phyloP scores from a whole-genome alignment of 371 early-diverging fungal genomes.

The Syncephalastrum sp. region DNA sequence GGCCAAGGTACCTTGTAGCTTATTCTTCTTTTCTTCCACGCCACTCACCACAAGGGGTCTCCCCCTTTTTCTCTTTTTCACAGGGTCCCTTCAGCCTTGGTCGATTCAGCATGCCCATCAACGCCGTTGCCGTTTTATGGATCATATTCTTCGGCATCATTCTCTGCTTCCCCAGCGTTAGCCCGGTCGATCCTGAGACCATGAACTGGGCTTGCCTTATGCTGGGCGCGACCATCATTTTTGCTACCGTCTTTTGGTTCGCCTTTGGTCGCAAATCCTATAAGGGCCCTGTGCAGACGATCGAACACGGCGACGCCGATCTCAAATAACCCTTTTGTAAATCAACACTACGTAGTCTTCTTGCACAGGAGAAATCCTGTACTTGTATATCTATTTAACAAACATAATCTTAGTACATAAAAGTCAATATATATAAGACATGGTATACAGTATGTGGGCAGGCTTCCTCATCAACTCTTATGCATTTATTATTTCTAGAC shows the following conservation, averaged over 20 bases:
- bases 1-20: slow-evolving; percentile 5
- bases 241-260: slow-evolving; percentile 19
- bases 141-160: slow-evolving; percentile 27
- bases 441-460: too few species aligned
- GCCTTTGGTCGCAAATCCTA: slow-evolving; percentile 18
- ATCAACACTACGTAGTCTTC: too few species aligned
- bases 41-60: not conserved
- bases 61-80: not conserved
- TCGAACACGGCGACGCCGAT: too few species aligned
- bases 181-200: slow-evolving; percentile 14
- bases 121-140: slow-evolving; percentile 22
- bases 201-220: slow-evolving; percentile 32
- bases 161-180: slow-evolving; percentile 23
- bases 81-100: slow-evolving; percentile 29
- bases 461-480: too few species aligned
- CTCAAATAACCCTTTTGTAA: too few species aligned
- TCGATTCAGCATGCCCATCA: slow-evolving; percentile 20
- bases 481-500: too few species aligned
- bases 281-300: slow-evolving; percentile 14
- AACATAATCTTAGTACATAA: too few species aligned
- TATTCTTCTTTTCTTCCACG: not conserved
- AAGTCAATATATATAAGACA: too few species aligned
- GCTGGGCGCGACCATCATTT: slow-evolving; percentile 24
- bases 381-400: too few species aligned
- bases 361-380: too few species aligned